These are phyloP conservation scores for Hypoxylon sp. DNA, from an alignment of 2,329 filamentous ascomycete genomes.

Conservation along the genomic window DNA sequence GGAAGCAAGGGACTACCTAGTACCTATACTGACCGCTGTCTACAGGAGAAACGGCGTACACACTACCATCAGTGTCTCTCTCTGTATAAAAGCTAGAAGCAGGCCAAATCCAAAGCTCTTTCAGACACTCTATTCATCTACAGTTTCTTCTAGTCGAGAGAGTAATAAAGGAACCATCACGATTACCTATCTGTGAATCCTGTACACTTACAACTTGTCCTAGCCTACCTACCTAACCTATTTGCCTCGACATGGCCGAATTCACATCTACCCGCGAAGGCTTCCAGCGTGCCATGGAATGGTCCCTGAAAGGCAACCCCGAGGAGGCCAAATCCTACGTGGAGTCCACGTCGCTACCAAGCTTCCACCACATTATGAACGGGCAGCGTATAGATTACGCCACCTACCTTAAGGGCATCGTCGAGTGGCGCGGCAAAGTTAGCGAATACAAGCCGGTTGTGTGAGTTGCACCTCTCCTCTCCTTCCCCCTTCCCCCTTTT, in stretches of 20 bases:
- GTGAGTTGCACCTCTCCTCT: conserved; percentile 39
- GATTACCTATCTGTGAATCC: background rate
- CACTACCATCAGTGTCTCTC: background rate
- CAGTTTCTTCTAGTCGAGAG: background rate
- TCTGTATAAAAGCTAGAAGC: conserved; percentile 8
- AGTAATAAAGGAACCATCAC: background rate
- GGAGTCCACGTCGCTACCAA: conserved; percentile 28
- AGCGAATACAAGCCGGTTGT: conserved; percentile 51
- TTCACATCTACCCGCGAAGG: conserved; percentile 49
- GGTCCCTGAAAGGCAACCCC: conserved; percentile 41
- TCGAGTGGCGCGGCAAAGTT: conserved; percentile 50
- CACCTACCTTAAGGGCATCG: conserved; percentile 46
- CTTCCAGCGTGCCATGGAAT: conserved; percentile 50
- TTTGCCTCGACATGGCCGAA: conserved; percentile 44
- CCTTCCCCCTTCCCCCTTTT: too few relatives aligned
- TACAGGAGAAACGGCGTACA: background rate
- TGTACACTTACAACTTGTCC: conserved; percentile 11
- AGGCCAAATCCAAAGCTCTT: background rate
- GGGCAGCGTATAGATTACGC: conserved; percentile 45
- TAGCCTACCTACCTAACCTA: background rate
- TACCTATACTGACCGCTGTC: background rate
- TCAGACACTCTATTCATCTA: background rate
- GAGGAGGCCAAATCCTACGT: conserved; percentile 39
- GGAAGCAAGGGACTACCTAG: conserved; percentile 2
- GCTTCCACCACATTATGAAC: conserved; percentile 49